These are phyloP conservation scores for Basidiobolus meristosporus DNA, from an alignment of 371 early-diverging fungal genomes.

Conservation along the genomic window DNA sequence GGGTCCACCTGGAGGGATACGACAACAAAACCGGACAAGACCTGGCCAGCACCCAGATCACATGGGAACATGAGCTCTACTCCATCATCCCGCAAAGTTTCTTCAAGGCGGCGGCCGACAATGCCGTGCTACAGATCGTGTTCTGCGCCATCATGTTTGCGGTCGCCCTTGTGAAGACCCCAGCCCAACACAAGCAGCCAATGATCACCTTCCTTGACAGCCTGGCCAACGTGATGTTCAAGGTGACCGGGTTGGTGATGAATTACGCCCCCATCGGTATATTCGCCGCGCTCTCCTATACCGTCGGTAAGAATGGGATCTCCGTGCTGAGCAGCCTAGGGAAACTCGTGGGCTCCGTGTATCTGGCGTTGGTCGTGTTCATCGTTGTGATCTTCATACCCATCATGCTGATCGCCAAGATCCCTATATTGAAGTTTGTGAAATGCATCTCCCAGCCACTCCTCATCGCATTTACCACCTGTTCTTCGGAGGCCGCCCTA, in stretches of 20 bases:
- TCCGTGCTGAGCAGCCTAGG: constrained; percentile 34
- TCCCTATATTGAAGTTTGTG: constrained; percentile 32
- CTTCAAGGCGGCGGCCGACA: constrained; percentile 19
- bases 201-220: constrained; percentile 34
- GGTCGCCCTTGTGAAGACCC: constrained; percentile 30
- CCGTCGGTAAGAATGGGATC: constrained; percentile 43
- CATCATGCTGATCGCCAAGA: constrained; percentile 27
- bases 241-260: constrained; percentile 41
- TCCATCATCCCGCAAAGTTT: constrained; percentile 32
- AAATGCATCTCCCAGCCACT: constrained; percentile 35
- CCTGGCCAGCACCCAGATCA: constrained; percentile 16
- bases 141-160: constrained; percentile 51
- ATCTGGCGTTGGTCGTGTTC: constrained; percentile 33
- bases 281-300: constrained; percentile 35
- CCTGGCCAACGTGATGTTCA: constrained; percentile 44
- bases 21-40: constrained; percentile 7
- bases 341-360: constrained; percentile 45
- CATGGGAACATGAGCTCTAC: constrained; percentile 27
- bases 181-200: constrained; percentile 20
- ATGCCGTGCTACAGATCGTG: constrained; percentile 35
- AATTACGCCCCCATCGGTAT: constrained; percentile 59
- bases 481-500: constrained; percentile 63
- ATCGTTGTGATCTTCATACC: constrained; percentile 34
- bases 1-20: constrained; percentile 11
- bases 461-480: constrained; percentile 59